Evolutionary conservation across 2,329 filamentous ascomycete species (phyloP).

Genomic region (Alternaria incomplexa): DNA sequence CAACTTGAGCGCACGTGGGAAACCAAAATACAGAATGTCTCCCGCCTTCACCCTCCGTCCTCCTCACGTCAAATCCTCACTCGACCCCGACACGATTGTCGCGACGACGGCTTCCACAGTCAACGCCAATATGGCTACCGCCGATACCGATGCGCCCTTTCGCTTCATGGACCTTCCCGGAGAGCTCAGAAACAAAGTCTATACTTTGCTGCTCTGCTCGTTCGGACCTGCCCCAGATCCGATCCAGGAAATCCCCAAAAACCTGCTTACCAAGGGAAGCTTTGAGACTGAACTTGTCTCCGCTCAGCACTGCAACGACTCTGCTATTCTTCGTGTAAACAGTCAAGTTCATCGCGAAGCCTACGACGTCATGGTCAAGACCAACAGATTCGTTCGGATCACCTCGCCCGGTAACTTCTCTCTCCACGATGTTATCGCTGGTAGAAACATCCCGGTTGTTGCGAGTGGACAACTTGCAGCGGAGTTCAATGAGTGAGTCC

Average conservation of each 20-base stretch:
- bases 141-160: background rate
- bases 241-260: fast-evolving
- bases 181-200: conserved; percentile 21
- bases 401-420: background rate
- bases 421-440: background rate
- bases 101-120: background rate
- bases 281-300: fast-evolving
- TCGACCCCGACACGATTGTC: background rate
- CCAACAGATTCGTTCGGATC: background rate
- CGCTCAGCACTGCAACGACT: background rate
- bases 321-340: background rate
- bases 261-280: fast-evolving
- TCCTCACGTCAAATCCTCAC: background rate
- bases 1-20: background rate
- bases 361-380: background rate
- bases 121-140: background rate
- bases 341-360: background rate
- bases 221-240: background rate
- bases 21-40: background rate
- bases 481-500: background rate
- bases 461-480: background rate
- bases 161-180: conserved; percentile 17
- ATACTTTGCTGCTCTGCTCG: conserved; percentile 9
- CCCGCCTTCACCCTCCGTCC: too few species aligned
- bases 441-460: fast-evolving